phyloP scores from a whole-genome alignment of 2,329 filamentous ascomycete genomes.

The Phialemonium atrogriseum region DNA sequence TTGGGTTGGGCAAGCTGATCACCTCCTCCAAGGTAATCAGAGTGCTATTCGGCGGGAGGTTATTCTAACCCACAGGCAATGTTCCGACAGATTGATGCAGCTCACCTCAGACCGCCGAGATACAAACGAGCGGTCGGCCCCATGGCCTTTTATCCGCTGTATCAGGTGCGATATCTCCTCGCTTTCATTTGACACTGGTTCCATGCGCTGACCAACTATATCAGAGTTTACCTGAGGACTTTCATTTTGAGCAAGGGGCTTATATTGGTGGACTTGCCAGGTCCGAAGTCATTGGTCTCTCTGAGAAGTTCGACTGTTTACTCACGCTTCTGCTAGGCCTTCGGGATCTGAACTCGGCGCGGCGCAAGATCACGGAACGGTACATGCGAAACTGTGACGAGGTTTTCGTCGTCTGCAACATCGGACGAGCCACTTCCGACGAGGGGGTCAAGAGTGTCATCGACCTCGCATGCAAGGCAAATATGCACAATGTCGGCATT shows the following conservation, averaged over 20 bases:
- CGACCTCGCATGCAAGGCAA: slow-evolving; percentile 27
- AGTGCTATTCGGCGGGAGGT: too few species aligned
- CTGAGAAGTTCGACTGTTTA: too few species aligned
- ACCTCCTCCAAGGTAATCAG: too few species aligned
- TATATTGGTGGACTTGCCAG: slow-evolving; percentile 40
- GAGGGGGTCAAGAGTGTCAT: slow-evolving; percentile 30
- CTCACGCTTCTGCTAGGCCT: slow-evolving; percentile 31
- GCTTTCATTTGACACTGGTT: too few species aligned
- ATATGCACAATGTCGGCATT: slow-evolving; percentile 30
- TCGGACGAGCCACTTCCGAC: slow-evolving; percentile 32
- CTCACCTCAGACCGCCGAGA: slow-evolving; percentile 27
- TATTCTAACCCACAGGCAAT: too few species aligned
- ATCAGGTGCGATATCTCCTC: slow-evolving; percentile 23
- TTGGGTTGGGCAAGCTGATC: too few species aligned
- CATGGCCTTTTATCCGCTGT: slow-evolving; percentile 37
- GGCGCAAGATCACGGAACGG: slow-evolving; percentile 32
- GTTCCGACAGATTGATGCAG: slow-evolving; percentile 19
- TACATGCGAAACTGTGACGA: slow-evolving; percentile 36
- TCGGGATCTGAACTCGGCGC: slow-evolving; percentile 35
- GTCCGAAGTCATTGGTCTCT: too few species aligned
- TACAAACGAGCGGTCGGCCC: slow-evolving; percentile 11
- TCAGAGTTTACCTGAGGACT: slow-evolving; percentile 33
- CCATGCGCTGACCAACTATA: too few species aligned
- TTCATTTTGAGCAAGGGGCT: slow-evolving; percentile 39
- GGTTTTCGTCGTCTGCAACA: slow-evolving; percentile 34